phyloP scores from a whole-genome alignment of 2,329 filamentous ascomycete genomes.

The Onygenales sp. region DNA sequence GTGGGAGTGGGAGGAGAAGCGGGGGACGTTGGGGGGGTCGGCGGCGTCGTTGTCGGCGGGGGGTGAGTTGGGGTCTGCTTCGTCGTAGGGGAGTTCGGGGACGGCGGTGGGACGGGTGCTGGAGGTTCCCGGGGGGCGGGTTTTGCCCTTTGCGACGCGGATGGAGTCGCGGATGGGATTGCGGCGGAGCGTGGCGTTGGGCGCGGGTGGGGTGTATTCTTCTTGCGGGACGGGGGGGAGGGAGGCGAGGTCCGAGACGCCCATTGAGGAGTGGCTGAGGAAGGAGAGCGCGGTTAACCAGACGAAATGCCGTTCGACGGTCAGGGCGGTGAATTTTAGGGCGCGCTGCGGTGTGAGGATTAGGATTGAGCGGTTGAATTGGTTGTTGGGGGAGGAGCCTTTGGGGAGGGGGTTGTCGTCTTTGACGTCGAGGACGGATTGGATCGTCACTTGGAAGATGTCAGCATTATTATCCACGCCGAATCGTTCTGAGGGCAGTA shows the following conservation, averaged over 20 bases:
- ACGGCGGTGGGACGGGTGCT: conserved; percentile 25
- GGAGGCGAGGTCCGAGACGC: conserved; percentile 62
- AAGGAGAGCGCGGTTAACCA: conserved; percentile 95
- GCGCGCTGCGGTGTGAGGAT: conserved; percentile 90
- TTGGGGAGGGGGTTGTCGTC: conserved; percentile 82
- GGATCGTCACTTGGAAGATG: conserved; percentile 62
- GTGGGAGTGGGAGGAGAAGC: conserved; percentile 57
- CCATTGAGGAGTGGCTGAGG: conserved; percentile 78
- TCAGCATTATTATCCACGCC: conserved; percentile 19
- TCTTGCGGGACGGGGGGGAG: conserved; percentile 44
- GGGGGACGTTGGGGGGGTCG: conserved; percentile 44
- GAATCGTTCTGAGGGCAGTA: conserved; percentile 17
- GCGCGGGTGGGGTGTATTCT: conserved; percentile 20
- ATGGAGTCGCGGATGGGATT: conserved; percentile 78
- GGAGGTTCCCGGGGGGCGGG: conserved; percentile 27
- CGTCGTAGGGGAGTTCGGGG: conserved; percentile 23
- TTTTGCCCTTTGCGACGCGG: conserved; percentile 69
- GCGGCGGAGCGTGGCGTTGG: conserved; percentile 42
- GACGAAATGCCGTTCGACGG: conserved; percentile 78
- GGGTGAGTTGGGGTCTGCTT: conserved; percentile 22
- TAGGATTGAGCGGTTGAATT: conserved; percentile 89
- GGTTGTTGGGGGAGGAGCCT: conserved; percentile 41
- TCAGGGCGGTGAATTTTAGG: conserved; percentile 83
- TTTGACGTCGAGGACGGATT: conserved; percentile 94
- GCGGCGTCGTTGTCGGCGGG: conserved; percentile 31